Percentiles rank a stretch among this genome's conserved stretches.
Evolutionary conservation across 1,139 yeast species (phyloP).

Genomic region (Saccharomyces hybrid): DNA sequence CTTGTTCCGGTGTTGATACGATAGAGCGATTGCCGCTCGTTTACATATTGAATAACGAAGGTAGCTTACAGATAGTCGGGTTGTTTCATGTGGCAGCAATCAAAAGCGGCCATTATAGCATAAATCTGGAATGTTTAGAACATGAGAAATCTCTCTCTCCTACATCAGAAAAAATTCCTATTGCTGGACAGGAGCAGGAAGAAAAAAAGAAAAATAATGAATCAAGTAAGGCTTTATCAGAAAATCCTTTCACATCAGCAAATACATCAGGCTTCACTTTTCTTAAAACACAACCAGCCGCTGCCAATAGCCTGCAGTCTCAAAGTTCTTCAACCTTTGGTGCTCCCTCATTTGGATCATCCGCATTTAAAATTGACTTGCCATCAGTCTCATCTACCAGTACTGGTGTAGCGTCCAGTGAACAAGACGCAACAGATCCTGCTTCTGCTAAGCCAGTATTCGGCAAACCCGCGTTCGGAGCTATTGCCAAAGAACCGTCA

Average conservation of each 20-base stretch:
- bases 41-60: constrained; percentile 56
- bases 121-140: constrained; percentile 5
- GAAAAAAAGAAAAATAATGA: neutral
- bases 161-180: neutral
- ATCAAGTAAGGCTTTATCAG: neutral
- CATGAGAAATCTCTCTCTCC: neutral
- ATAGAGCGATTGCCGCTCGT: constrained; percentile 56
- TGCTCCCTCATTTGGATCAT: constrained; percentile 9
- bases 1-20: constrained; percentile 52
- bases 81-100: constrained; percentile 47
- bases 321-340: constrained; percentile 5
- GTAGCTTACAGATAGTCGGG: constrained; percentile 58
- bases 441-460: too few species aligned
- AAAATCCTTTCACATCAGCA: neutral
- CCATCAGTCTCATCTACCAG: too few species aligned
- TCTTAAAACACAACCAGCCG: neutral
- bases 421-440: too few species aligned
- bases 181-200: neutral
- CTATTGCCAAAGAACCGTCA: too few species aligned
- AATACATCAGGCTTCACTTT: neutral
- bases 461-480: too few species aligned
- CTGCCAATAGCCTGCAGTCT: neutral
- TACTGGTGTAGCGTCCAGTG: too few species aligned
- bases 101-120: constrained; percentile 30
- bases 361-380: constrained; percentile 6